phyloP scores from a whole-genome alignment of 805 yeast species.

The Cyberlindnera nakhonratchasimensis region DNA sequence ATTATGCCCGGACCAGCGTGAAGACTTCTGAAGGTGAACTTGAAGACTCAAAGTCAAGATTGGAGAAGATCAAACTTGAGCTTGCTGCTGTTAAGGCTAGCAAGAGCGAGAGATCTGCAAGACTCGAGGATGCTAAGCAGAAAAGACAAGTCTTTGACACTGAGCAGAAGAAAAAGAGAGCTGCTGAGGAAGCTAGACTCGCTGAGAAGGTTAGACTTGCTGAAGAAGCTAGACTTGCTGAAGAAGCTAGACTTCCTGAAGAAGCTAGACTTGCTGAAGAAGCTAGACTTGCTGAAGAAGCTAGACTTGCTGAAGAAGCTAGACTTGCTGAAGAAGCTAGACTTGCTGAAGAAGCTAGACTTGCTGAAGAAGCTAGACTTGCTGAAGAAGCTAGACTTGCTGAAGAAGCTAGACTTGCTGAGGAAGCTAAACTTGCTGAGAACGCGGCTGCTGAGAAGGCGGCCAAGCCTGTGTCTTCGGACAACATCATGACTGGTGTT shows the following conservation, averaged over 20 bases:
- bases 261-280: slow-evolving; percentile 6
- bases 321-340: slow-evolving; percentile 15
- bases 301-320: slow-evolving; percentile 7
- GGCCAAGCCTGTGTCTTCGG: slow-evolving; percentile 1
- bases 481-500: too few species aligned
- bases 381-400: slow-evolving; percentile 2
- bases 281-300: slow-evolving; percentile 9
- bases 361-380: neutral
- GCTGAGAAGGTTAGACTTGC: slow-evolving; percentile 16
- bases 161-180: slow-evolving; percentile 12
- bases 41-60: slow-evolving; percentile 13
- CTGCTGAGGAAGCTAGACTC: slow-evolving; percentile 16
- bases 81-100: slow-evolving; percentile 23
- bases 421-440: slow-evolving; percentile 6
- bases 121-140: slow-evolving; percentile 24
- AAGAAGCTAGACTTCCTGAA: slow-evolving; percentile 15
- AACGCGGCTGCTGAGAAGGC: slow-evolving; percentile 6
- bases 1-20: slow-evolving; percentile 12
- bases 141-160: slow-evolving; percentile 25
- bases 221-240: slow-evolving; percentile 10
- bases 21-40: slow-evolving; percentile 20
- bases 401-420: slow-evolving; percentile 1
- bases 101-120: slow-evolving; percentile 19
- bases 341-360: slow-evolving; percentile 2
- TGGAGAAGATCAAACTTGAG: slow-evolving; percentile 21